Evolutionary conservation across 306 rosid species (phyloP).

Genomic region (Quillaja saponaria): DNA sequence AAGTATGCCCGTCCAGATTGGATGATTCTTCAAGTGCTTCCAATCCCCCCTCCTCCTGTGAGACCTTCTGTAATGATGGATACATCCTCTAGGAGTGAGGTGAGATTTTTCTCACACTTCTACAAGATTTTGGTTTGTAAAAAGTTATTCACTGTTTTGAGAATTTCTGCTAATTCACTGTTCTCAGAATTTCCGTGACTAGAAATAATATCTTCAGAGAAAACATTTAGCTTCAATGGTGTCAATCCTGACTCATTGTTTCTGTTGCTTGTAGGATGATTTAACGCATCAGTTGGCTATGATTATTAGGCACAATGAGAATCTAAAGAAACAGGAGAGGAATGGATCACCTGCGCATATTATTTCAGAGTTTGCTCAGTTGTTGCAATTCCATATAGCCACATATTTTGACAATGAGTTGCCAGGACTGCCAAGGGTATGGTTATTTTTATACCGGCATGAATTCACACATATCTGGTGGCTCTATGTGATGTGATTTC

Average conservation of each 20-base stretch:
- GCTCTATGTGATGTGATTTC: not conserved
- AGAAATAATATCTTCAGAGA: not conserved
- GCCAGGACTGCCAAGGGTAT: constrained; percentile 97
- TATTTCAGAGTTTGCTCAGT: constrained; percentile 93
- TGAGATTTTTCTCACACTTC: constrained; percentile 33
- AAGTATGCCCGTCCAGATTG: constrained; percentile 97
- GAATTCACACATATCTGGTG: not conserved
- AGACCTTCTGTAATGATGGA: constrained; percentile 99
- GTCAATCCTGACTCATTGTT: constrained; percentile 23
- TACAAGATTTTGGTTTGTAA: constrained; percentile 10
- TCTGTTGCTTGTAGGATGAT: constrained; percentile 68
- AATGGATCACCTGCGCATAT: constrained; percentile 98
- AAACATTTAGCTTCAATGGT: not conserved
- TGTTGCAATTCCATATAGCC: constrained; percentile 94
- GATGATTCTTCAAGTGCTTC: constrained; percentile 99
- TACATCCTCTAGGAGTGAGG: constrained; percentile 99
- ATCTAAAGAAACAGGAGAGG: constrained; percentile 89
- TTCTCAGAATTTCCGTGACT: constrained; percentile 1
- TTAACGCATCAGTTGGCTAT: constrained; percentile 96
- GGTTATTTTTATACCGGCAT: constrained; percentile 29
- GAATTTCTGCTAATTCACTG: not conserved
- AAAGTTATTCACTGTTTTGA: constrained; percentile 10
- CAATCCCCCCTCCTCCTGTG: constrained; percentile 98
- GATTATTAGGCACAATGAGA: constrained; percentile 96
- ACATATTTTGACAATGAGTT: constrained; percentile 94